Base-by-base conservation (phyloP, 1,284 basidiomycete genomes). In the Coniferiporia sulphurascens region DNA sequence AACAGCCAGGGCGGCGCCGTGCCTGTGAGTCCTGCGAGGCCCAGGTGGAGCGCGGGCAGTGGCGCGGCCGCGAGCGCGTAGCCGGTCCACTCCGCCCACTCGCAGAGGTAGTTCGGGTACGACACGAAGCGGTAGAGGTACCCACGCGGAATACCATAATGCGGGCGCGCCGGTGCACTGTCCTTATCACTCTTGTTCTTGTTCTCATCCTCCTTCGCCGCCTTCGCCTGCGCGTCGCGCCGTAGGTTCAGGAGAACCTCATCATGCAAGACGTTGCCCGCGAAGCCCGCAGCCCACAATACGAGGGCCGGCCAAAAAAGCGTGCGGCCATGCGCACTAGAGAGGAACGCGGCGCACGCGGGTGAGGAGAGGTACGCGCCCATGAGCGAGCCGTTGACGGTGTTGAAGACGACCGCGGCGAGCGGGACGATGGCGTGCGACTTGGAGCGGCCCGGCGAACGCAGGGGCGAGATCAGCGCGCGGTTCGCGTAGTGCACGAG, bases 71-170 rank as follows among this genome's bases (percentile, higher is more conserved):
- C 87, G 34, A 93, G 68, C 0, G 91, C 87, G 68, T 86, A 93
- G 8, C 86, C 89, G 8, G 84, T 67, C 91, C 91, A 95, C 72
- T 95, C 93, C 56, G 87, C 65, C 91, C 91, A 97, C 72, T 96
- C 94, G 73, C 89, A 93, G 53, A 94, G 76, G 72, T 97, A 97
- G 73, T 97, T 95, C 1, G 95, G 94, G 73, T 87, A 95, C n/a
- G 92, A 93, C 64, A 97, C 78, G 69, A 81, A 85, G 52, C 72
- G 68, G 76, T 91, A 97, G 35, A 96, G 75, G 3, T 85, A 84
- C 0, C 93, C 94, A 55, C 85, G 78, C 0, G 95, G 95, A 62
- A 97, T 87, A 3, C 84, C 84, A 70, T 97, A 97, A 71, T 87
- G 78, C 49, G 60, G 62, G 9, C 65, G 63, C 48, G 62, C 60